These are phyloP conservation scores for Cunninghamia lanceolata DNA, from an alignment of 75 land plant species.

Conservation along the genomic window DNA sequence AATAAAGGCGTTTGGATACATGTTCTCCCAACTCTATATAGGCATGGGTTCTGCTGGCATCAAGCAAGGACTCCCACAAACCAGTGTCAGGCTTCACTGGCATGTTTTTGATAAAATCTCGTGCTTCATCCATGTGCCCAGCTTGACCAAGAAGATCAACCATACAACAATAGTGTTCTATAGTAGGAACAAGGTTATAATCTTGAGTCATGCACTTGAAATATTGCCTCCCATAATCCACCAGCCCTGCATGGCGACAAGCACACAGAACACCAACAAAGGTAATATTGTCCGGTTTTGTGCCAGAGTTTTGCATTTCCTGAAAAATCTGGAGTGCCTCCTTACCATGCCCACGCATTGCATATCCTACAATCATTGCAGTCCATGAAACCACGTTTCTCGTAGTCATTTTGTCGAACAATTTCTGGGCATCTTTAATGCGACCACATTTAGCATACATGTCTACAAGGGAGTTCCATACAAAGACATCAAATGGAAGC, in stretches of 20 bases:
- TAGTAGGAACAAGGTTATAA: constrained; percentile 9
- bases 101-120: constrained; percentile 10
- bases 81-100: constrained; percentile 14
- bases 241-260: constrained; percentile 26
- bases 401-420: constrained; percentile 27
- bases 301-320: constrained; percentile 16
- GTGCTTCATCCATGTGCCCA: constrained; percentile 16
- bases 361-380: constrained; percentile 39
- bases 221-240: constrained; percentile 15
- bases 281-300: constrained; percentile 11
- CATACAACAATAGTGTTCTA: constrained; percentile 23
- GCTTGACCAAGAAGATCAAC: constrained; percentile 21
- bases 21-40: constrained; percentile 13
- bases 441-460: constrained; percentile 56
- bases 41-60: constrained; percentile 13
- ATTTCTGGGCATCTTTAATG: constrained; percentile 22
- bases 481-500: constrained; percentile 19
- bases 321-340: constrained; percentile 34
- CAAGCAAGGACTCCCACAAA: constrained; percentile 22
- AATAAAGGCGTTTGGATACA: constrained; percentile 6
- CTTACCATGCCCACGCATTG: constrained; percentile 19
- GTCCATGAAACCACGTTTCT: constrained; percentile 40
- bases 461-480: constrained; percentile 25
- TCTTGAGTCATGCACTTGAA: constrained; percentile 18
- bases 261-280: constrained; percentile 19